These are phyloP conservation scores for Lodderomyces elongisporus DNA, from an alignment of 1,139 yeast genomes.

Conservation along the genomic window DNA sequence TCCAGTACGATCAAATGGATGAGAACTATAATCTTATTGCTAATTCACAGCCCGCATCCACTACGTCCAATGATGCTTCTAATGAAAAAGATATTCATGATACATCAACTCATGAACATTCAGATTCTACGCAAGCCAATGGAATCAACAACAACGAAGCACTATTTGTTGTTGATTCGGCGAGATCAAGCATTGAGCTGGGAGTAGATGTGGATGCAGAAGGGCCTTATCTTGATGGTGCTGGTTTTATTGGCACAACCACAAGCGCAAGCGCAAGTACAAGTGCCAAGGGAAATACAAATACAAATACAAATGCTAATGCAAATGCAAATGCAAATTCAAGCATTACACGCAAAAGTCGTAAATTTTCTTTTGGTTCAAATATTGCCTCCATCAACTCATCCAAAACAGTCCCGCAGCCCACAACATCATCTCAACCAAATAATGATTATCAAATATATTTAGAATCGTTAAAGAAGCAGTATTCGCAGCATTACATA, in stretches of 20 bases:
- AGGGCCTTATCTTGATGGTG: background rate
- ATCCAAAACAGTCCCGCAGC: conserved; percentile 14
- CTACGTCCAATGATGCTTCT: conserved; percentile 10
- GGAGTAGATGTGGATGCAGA: background rate
- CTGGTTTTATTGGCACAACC: background rate
- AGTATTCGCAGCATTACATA: conserved; percentile 12
- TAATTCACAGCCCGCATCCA: conserved; percentile 7
- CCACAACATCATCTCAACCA: conserved; percentile 5
- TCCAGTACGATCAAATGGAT: conserved; percentile 22
- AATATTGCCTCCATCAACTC: conserved; percentile 10
- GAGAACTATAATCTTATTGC: conserved; percentile 11
- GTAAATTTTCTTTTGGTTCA: conserved; percentile 8
- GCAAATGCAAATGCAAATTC: background rate
- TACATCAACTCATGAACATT: conserved; percentile 3
- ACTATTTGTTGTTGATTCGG: conserved; percentile 20
- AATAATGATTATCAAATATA: conserved; percentile 18
- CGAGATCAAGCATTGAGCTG: conserved; percentile 3
- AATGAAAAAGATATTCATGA: conserved; percentile 3
- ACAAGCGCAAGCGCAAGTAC: too few relatives aligned
- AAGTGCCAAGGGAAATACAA: too few relatives aligned
- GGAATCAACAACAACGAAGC: conserved; percentile 7
- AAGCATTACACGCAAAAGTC: background rate
- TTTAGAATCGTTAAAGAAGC: conserved; percentile 15
- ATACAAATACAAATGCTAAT: background rate
- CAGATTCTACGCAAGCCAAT: background rate